phyloP scores from a whole-genome alignment of 2,329 filamentous ascomycete species.

The Hypoxylon sp. region DNA sequence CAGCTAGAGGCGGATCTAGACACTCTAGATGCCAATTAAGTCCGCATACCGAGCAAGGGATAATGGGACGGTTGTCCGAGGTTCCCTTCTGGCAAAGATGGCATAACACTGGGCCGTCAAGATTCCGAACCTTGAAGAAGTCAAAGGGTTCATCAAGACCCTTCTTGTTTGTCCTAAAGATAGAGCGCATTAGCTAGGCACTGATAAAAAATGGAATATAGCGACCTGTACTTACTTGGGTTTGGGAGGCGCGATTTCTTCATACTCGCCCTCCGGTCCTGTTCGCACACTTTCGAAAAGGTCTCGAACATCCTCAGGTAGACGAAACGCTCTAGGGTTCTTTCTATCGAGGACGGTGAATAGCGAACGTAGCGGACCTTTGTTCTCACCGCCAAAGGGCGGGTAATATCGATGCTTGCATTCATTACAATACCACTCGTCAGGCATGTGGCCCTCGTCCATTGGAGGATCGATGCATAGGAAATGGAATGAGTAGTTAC shows the following conservation, averaged over 20 bases:
- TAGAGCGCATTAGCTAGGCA: slow-evolving; percentile 52
- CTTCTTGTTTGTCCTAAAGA: slow-evolving; percentile 62
- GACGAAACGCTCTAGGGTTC: slow-evolving; percentile 79
- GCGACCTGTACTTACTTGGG: slow-evolving; percentile 69
- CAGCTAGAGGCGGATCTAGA: slow-evolving; percentile 84
- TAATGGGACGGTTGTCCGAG: slow-evolving; percentile 76
- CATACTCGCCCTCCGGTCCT: slow-evolving; percentile 83
- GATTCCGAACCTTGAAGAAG: slow-evolving; percentile 77
- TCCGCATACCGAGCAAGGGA: slow-evolving; percentile 85
- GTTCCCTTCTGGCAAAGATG: slow-evolving; percentile 79
- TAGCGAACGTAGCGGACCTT: slow-evolving; percentile 73
- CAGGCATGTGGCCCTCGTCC: slow-evolving; percentile 72
- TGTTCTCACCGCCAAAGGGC: slow-evolving; percentile 61
- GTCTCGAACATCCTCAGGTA: slow-evolving; percentile 79
- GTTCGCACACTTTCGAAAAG: slow-evolving; percentile 86
- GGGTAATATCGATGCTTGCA: slow-evolving; percentile 70
- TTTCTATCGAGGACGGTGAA: slow-evolving; percentile 75
- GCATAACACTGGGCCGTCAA: slow-evolving; percentile 83
- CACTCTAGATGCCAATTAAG: slow-evolving; percentile 95
- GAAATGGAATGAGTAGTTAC: slow-evolving; percentile 90
- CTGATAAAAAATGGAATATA: background rate
- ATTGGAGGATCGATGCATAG: slow-evolving; percentile 87
- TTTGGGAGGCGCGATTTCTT: slow-evolving; percentile 70
- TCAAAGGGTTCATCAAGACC: slow-evolving; percentile 75
- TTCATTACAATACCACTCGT: slow-evolving; percentile 88